Conservation (phyloP, 2,329 filamentous ascomycete genomes). For the Alternaria burnsii region DNA sequence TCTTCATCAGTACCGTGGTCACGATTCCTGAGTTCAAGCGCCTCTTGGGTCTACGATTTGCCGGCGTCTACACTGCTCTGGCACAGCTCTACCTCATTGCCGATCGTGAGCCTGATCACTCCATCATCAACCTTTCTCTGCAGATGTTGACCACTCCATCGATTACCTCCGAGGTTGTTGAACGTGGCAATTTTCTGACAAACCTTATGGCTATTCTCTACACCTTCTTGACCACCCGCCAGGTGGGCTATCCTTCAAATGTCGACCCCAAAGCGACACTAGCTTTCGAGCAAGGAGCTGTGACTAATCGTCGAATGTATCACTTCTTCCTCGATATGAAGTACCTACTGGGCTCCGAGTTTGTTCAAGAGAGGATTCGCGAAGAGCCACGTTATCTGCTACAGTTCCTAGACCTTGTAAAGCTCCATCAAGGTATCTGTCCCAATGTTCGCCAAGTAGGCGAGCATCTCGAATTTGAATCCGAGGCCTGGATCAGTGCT, state of each 20-base stretch:
- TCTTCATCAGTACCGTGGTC: slow-evolving; percentile 97
- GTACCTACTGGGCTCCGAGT: slow-evolving; percentile 86
- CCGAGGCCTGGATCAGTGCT: slow-evolving; percentile 96
- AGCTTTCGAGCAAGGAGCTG: slow-evolving; percentile 91
- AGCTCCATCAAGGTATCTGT: slow-evolving; percentile 95
- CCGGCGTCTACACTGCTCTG: slow-evolving; percentile 90
- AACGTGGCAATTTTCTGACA: slow-evolving; percentile 93
- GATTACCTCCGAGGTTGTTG: slow-evolving; percentile 94
- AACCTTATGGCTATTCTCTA: slow-evolving; percentile 96
- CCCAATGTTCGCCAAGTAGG: slow-evolving; percentile 91
- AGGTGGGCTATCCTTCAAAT: slow-evolving; percentile 92
- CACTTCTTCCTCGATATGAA: slow-evolving; percentile 97
- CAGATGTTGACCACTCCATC: slow-evolving; percentile 97
- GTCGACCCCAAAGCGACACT: slow-evolving; percentile 86
- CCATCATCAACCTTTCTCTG: slow-evolving; percentile 95
- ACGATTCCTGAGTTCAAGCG: slow-evolving; percentile 96
- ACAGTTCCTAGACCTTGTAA: slow-evolving; percentile 94
- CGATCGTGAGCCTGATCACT: slow-evolving; percentile 95
- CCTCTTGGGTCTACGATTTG: slow-evolving; percentile 89
- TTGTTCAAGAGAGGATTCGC: slow-evolving; percentile 85
- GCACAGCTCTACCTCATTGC: slow-evolving; percentile 96
- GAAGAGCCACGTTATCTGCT: slow-evolving; percentile 86
- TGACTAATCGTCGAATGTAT: slow-evolving; percentile 94
- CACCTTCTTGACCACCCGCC: slow-evolving; percentile 93
- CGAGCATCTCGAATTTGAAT: slow-evolving; percentile 98